Evolutionary conservation across 2,329 filamentous ascomycete genomes (phyloP).

Genomic region (Talaromyces sp.): DNA sequence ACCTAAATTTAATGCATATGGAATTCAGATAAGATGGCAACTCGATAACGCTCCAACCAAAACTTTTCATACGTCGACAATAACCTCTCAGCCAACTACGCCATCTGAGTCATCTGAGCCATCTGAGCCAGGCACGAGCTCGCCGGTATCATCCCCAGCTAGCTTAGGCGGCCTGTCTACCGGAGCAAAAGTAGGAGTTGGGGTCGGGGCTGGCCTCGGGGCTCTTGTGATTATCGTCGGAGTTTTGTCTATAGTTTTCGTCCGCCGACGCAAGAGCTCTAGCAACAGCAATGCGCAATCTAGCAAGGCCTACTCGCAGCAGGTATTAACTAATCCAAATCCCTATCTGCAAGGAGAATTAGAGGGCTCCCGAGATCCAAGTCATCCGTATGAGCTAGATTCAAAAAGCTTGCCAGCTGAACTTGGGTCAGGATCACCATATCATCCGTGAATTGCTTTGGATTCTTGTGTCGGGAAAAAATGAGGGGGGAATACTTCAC

Average conservation of each 20-base stretch:
- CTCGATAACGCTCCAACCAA: neutral
- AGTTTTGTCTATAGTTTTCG: neutral
- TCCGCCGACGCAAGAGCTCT: neutral
- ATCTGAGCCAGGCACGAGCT: neutral
- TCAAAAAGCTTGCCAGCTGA: neutral
- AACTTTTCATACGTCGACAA: neutral
- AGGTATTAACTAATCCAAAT: neutral
- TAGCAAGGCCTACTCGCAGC: neutral
- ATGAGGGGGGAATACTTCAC: neutral
- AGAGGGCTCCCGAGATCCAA: neutral
- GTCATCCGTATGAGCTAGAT: neutral
- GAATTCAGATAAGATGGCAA: conserved; percentile 6
- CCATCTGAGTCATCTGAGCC: neutral
- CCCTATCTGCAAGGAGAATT: neutral
- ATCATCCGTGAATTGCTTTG: neutral
- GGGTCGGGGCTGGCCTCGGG: neutral
- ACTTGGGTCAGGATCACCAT: neutral
- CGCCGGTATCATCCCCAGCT: neutral
- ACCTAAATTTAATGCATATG: conserved; percentile 7
- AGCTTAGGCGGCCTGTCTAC: neutral
- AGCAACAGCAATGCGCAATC: neutral
- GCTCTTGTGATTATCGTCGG: neutral
- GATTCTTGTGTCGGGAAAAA: too few relatives aligned
- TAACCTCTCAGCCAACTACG: neutral
- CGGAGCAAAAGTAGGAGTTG: conserved; percentile 1